These are phyloP conservation scores for Kluyveromyces wickerhamii DNA, from an alignment of 805 yeast genomes.

Conservation along the genomic window DNA sequence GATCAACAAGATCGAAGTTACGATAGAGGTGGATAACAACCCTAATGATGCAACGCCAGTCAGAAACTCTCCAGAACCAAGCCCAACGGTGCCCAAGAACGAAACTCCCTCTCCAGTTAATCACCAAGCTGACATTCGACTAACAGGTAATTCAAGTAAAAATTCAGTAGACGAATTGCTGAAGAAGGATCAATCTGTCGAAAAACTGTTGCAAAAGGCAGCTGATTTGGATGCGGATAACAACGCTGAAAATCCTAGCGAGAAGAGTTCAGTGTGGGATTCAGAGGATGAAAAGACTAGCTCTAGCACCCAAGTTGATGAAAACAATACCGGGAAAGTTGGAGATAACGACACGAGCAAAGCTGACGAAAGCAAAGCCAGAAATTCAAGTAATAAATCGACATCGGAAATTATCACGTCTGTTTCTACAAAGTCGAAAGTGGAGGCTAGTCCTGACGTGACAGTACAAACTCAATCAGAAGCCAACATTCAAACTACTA, in stretches of 20 bases:
- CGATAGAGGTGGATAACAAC: too few species aligned
- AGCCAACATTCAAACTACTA: slow-evolving; percentile 11
- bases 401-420: not conserved
- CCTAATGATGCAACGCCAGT: too few species aligned
- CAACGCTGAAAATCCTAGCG: slow-evolving; percentile 30
- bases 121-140: too few species aligned
- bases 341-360: too few species aligned
- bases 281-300: slow-evolving; percentile 26
- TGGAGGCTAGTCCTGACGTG: not conserved
- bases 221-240: slow-evolving; percentile 24
- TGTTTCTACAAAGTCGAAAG: not conserved
- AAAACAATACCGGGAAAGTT: too few species aligned
- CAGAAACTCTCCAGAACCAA: too few species aligned
- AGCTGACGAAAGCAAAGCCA: not conserved
- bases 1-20: too few species aligned
- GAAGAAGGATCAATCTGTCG: slow-evolving; percentile 22
- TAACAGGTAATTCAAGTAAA: not conserved
- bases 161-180: slow-evolving; percentile 18
- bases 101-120: too few species aligned
- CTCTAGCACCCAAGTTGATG: too few species aligned
- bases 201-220: slow-evolving; percentile 24
- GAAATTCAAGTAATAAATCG: not conserved
- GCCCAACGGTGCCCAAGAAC: too few species aligned
- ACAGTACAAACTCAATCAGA: not conserved
- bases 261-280: slow-evolving; percentile 27